Percentiles rank a stretch among this genome's conserved stretches.
phyloP scores from a whole-genome alignment of 2,329 filamentous ascomycete genomes.

The Bisporella sp. region DNA sequence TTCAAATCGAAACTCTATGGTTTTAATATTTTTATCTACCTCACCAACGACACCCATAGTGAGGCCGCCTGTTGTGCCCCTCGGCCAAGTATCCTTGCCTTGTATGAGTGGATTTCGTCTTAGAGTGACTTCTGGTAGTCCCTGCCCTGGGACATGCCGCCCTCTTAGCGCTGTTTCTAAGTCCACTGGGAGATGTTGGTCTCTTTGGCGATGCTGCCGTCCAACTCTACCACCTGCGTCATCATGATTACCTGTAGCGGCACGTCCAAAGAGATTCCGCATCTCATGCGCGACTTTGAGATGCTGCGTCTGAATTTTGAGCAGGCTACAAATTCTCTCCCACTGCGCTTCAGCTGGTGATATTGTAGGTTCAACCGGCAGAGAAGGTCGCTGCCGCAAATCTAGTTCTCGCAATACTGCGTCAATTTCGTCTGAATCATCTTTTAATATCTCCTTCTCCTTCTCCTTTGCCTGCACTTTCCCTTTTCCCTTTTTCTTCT shows the following conservation, averaged over 20 bases:
- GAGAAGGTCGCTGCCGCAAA: conserved; percentile 25
- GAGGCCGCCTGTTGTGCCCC: conserved; percentile 67
- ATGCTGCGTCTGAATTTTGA: conserved; percentile 61
- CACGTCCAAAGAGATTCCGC: conserved; percentile 63
- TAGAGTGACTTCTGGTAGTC: conserved; percentile 49
- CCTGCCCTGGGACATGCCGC: conserved; percentile 43
- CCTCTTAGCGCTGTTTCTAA: conserved; percentile 29
- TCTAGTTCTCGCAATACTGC: conserved; percentile 52
- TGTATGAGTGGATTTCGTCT: conserved; percentile 63
- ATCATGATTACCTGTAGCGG: conserved; percentile 49
- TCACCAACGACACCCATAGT: conserved; percentile 62
- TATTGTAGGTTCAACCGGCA: conserved; percentile 12
- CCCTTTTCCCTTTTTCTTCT: conserved; percentile 54
- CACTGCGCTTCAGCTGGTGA: conserved; percentile 29
- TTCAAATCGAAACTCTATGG: conserved; percentile 68
- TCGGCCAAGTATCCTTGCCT: conserved; percentile 66
- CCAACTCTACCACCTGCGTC: conserved; percentile 33
- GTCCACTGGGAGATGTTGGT: conserved; percentile 35
- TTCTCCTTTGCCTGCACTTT: conserved; percentile 27
- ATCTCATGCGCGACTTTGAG: conserved; percentile 90
- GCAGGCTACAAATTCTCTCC: conserved; percentile 42
- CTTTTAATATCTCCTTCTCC: conserved; percentile 23
- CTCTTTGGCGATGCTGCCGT: conserved; percentile 32
- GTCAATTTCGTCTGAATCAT: conserved; percentile 57
- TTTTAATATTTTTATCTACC: conserved; percentile 40